Evolutionary conservation across 73 alveolate species (phyloP), one percentile per base, ranked within the genome.

Genomic region (Tetrahymena malaccensis): DNA sequence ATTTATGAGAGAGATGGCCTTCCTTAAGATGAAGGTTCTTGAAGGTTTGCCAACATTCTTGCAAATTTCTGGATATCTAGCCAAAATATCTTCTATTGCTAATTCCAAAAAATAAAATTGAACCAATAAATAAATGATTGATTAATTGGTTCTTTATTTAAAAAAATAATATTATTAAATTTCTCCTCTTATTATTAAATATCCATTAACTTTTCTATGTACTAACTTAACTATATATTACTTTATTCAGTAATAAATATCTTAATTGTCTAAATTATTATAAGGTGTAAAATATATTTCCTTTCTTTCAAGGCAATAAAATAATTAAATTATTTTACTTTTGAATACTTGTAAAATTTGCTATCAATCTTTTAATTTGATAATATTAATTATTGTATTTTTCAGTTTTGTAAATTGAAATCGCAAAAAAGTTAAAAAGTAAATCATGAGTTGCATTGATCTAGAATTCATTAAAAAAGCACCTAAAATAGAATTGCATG

Each of bases 11-110:
- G 98, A 97, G 94, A 98, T 98, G 25, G 96, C 99, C 10, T 97
- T 97, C 85, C 96, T 97, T 58, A 99, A 98, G 96, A 98, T 98
- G 99, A 97, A 97, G 95, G 96, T 98, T 43, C 97, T 99, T 37
- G 99, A 99, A 50, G 99, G 99, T n/a, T 94, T 97, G 31, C 97
- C 98, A 85, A 96, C 99, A 7, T 94, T 94, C 93, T 97, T 98
- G 43, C 97, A 99, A 93, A 96, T 99, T 95, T 98, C 98, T 93
- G 99, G 99, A 94, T 98, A 97, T 94, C 96, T 98, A 31, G 99
- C 99, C 35, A 98, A 98, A 93, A 33, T 70, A 70, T 70, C 89
- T 70, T 70, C 89, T 27, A 70, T 70, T 70, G 89, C 89, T 25
- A 70, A 70, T 15, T 1, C 89, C 37, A 25, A 70, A 70, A 70